Evolutionary conservation across 2,329 filamentous ascomycete genomes (phyloP).

Genomic region (Thielaviopsis ethacetica): DNA sequence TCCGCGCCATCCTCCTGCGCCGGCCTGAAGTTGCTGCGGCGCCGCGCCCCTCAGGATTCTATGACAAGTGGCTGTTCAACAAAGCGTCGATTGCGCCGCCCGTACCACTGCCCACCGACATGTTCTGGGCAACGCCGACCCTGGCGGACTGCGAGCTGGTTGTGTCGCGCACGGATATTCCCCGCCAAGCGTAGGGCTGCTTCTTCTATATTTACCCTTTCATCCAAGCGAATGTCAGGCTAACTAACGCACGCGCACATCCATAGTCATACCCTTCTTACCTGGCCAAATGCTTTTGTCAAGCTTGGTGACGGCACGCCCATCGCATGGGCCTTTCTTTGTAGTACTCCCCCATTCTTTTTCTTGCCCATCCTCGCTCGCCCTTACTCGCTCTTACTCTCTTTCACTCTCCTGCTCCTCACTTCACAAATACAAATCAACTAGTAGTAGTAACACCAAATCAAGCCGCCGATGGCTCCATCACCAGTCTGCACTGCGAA

Average conservation of each 20-base stretch:
- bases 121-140: slow-evolving; percentile 38
- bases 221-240: too few relatives aligned
- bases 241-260: not conserved
- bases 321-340: slow-evolving; percentile 49
- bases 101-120: slow-evolving; percentile 24
- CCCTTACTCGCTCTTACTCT: too few relatives aligned
- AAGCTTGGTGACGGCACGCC: slow-evolving; percentile 29
- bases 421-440: not conserved
- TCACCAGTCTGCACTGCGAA: slow-evolving; percentile 45
- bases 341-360: slow-evolving; percentile 15
- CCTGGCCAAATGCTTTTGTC: slow-evolving; percentile 31
- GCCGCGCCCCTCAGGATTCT: slow-evolving; percentile 17
- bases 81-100: slow-evolving; percentile 26
- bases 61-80: slow-evolving; percentile 44
- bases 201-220: slow-evolving; percentile 13
- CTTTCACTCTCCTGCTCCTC: not conserved
- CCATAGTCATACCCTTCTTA: slow-evolving; percentile 24
- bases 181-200: slow-evolving; percentile 29
- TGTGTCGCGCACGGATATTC: slow-evolving; percentile 36
- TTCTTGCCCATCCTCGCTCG: too few relatives aligned
- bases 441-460: not conserved
- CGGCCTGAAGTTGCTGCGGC: slow-evolving; percentile 1
- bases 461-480: slow-evolving; percentile 40
- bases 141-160: slow-evolving; percentile 40
- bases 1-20: slow-evolving; percentile 14